These are phyloP conservation scores for Antarctomyces pellizariae DNA, from an alignment of 495 filamentous ascomycete species.

Conservation along the genomic window DNA sequence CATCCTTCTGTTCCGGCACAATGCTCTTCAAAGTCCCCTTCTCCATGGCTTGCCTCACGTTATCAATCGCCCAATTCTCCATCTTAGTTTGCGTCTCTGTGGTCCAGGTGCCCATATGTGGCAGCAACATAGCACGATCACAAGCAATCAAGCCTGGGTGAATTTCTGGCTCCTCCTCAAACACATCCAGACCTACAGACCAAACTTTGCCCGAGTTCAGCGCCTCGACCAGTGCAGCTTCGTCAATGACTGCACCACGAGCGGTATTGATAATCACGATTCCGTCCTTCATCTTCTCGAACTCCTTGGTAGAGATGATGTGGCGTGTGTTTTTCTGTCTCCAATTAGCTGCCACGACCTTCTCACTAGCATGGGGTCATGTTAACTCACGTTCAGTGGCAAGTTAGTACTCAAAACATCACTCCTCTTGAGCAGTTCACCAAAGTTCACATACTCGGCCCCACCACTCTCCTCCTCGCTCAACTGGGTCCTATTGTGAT, in stretches of 20 bases:
- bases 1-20: constrained; percentile 38
- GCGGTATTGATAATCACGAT: constrained; percentile 69
- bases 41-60: constrained; percentile 37
- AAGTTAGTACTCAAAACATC: constrained; percentile 64
- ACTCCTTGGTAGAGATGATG: constrained; percentile 40
- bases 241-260: constrained; percentile 55
- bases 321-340: constrained; percentile 29
- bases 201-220: constrained; percentile 44
- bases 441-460: constrained; percentile 43
- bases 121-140: constrained; percentile 46
- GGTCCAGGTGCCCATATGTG: constrained; percentile 56
- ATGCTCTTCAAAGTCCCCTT: constrained; percentile 42
- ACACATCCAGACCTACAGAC: constrained; percentile 56
- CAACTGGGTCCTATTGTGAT: constrained; percentile 18
- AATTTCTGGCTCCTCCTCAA: constrained; percentile 51
- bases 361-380: constrained; percentile 46
- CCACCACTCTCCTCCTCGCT: constrained; percentile 24
- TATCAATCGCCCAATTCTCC: constrained; percentile 51
- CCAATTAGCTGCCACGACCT: constrained; percentile 25
- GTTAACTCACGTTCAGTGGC: constrained; percentile 48
- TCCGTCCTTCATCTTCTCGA: constrained; percentile 52
- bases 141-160: constrained; percentile 48
- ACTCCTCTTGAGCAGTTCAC: constrained; percentile 38
- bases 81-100: constrained; percentile 46
- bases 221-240: constrained; percentile 47